phyloP scores from a whole-genome alignment of 2,329 filamentous ascomycete species.

The Colletotrichum aenigma region DNA sequence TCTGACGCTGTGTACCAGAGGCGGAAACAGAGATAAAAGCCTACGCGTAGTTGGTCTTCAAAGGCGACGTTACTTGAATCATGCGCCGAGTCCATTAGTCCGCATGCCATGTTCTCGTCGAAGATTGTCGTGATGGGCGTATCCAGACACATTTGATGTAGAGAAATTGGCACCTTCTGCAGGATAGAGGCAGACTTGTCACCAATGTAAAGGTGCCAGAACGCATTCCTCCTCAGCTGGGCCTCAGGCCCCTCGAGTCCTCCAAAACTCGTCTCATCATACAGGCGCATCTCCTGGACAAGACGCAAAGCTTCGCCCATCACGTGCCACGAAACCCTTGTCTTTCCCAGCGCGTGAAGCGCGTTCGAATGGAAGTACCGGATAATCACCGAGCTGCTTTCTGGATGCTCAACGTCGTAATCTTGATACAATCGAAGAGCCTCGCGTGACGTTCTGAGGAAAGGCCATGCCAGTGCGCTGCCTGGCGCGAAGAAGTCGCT shows the following conservation, averaged over 20 bases:
- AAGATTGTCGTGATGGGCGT: constrained; percentile 37
- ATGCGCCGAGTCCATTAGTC: background rate
- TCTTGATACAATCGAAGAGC: constrained; percentile 43
- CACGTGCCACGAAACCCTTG: constrained; percentile 48
- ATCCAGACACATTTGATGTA: constrained; percentile 47
- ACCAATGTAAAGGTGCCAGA: constrained; percentile 45
- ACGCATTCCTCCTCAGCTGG: constrained; percentile 37
- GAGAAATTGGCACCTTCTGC: constrained; percentile 45
- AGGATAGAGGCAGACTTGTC: constrained; percentile 43
- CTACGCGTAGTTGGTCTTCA: background rate
- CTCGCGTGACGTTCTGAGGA: constrained; percentile 42
- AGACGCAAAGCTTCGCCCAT: constrained; percentile 47
- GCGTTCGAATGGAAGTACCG: constrained; percentile 51
- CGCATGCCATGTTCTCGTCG: background rate
- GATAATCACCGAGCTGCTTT: constrained; percentile 45
- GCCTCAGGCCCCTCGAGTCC: constrained; percentile 38
- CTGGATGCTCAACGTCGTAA: constrained; percentile 44
- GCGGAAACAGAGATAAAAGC: background rate
- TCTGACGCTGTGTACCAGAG: constrained; percentile 2
- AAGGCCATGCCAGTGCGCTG: constrained; percentile 37
- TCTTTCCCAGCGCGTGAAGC: constrained; percentile 45
- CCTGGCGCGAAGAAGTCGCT: constrained; percentile 43
- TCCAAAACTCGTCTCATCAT: constrained; percentile 42
- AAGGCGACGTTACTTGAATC: background rate
- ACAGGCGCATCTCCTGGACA: constrained; percentile 45